Base-by-base conservation (phyloP, 2,329 filamentous ascomycete genomes). In the Fusarium nurragi region DNA sequence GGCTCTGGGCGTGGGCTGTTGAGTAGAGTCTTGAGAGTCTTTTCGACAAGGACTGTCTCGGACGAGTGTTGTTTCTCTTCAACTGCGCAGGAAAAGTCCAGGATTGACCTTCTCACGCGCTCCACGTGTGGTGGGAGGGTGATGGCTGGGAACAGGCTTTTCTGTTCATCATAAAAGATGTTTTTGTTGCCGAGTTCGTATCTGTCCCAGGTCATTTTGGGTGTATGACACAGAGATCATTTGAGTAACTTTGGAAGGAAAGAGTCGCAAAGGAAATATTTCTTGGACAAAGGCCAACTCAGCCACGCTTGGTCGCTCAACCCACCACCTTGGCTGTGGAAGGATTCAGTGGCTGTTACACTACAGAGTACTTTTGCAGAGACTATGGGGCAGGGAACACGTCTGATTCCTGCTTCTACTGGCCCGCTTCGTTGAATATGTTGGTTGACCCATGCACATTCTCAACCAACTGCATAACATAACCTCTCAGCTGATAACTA, bases 151-250 rank as follows among this genome's bases (percentile, higher is more conserved):
- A 25, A 12, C 3, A 12, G 3, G 4, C 6, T 34, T 13, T 56
- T n/a, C 5, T 37, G 6, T 11, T 58, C 60, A 47, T 66, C 45
- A 18, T 61, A 61, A 16, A 57, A 64, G 8, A 64, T 52, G 6
- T 22, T 23, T 0, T 39, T 43, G 23, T 64, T n/a, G 6, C 43
- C 49, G 3, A 64, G 55, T 5, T 36, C 32, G 4, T 28, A 39
- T 6, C 63, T 52, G 5, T 37, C 19, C 63, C 55, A 66, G 8
- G 32, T 14, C 55, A 64, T 64, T 0, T 22, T 46, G 12, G 37
- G 6, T 9, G 3, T 12, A 4, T 40, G 14, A 3, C 6, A 4
- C 4, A n/a, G 3, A 4, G 6, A 6, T 1, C 2, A 5, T 6
- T 5, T 9, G 36, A 38, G 12, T 8, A 14, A 4, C 3, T 40